These are phyloP conservation scores for Fusarium anthophilum DNA, from an alignment of 2,329 filamentous ascomycete genomes.

Conservation along the genomic window DNA sequence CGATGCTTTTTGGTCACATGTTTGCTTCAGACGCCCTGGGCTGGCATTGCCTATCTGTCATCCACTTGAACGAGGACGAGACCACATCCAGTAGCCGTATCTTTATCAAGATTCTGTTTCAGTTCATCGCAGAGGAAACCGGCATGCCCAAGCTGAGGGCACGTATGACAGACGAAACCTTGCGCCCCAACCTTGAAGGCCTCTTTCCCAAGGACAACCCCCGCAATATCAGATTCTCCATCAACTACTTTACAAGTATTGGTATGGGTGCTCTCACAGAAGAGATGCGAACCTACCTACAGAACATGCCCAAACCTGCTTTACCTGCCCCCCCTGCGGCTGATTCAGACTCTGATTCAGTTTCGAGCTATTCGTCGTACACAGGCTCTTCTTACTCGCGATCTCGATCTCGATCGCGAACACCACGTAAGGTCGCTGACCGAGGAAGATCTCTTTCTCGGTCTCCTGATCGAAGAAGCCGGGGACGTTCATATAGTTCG, in stretches of 20 bases:
- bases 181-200: conserved; percentile 82
- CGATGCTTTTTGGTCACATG: conserved; percentile 92
- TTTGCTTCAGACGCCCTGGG: conserved; percentile 88
- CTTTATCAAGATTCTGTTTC: conserved; percentile 97
- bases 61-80: conserved; percentile 95
- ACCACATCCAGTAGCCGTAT: conserved; percentile 97
- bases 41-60: conserved; percentile 86
- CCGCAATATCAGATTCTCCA: conserved; percentile 92
- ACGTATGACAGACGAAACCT: conserved; percentile 78
- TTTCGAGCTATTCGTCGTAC: conserved; percentile 83
- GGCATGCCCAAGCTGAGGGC: conserved; percentile 83
- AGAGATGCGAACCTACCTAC: conserved; percentile 89
- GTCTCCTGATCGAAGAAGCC: conserved; percentile 40
- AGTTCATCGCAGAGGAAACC: conserved; percentile 87
- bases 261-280: conserved; percentile 96
- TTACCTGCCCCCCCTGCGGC: conserved; percentile 70
- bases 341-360: conserved; percentile 75
- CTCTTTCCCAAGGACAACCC: conserved; percentile 91
- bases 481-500: conserved; percentile 41
- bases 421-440: conserved; percentile 42
- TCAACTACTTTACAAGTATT: conserved; percentile 99
- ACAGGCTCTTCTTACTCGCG: conserved; percentile 68
- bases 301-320: conserved; percentile 88
- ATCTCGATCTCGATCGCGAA: conserved; percentile 58
- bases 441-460: conserved; percentile 44